Evolutionary conservation across 495 filamentous ascomycete species (phyloP).

Genomic region (Patellaria atrata): DNA sequence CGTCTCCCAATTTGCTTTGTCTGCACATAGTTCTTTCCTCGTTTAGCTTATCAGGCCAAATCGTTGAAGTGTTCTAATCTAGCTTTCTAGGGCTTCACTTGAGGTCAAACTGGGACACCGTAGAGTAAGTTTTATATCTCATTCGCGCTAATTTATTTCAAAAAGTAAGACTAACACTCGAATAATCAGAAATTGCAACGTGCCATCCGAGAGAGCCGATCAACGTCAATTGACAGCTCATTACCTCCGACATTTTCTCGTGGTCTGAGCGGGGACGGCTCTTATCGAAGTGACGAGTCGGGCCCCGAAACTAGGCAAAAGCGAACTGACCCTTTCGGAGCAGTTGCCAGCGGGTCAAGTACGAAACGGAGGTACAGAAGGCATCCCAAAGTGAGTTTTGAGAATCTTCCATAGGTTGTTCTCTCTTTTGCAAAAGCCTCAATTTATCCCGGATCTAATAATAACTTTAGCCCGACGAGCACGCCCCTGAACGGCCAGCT

Average conservation of each 20-base stretch:
- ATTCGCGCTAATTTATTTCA: neutral
- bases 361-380: constrained; percentile 62
- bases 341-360: constrained; percentile 20
- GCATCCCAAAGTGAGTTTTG: constrained; percentile 53
- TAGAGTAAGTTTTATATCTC: constrained; percentile 37
- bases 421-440: neutral
- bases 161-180: too few relatives aligned
- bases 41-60: constrained; percentile 1
- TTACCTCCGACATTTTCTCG: constrained; percentile 6
- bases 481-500: constrained; percentile 61
- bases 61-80: constrained; percentile 1
- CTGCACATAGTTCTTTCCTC: too few relatives aligned
- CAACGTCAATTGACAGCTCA: constrained; percentile 10
- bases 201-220: constrained; percentile 20
- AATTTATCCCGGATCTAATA: neutral
- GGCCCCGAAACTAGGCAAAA: constrained; percentile 15
- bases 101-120: constrained; percentile 67
- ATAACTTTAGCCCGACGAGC: constrained; percentile 47
- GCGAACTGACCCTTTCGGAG: constrained; percentile 3
- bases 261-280: constrained; percentile 11
- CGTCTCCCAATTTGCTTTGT: too few relatives aligned
- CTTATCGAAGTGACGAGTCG: constrained; percentile 23
- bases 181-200: constrained; percentile 27
- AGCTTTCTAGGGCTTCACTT: constrained; percentile 40
- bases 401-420: neutral